Evolutionary conservation across 1,284 basidiomycete genomes (phyloP).

Genomic region (Sporisorium reilianum): DNA sequence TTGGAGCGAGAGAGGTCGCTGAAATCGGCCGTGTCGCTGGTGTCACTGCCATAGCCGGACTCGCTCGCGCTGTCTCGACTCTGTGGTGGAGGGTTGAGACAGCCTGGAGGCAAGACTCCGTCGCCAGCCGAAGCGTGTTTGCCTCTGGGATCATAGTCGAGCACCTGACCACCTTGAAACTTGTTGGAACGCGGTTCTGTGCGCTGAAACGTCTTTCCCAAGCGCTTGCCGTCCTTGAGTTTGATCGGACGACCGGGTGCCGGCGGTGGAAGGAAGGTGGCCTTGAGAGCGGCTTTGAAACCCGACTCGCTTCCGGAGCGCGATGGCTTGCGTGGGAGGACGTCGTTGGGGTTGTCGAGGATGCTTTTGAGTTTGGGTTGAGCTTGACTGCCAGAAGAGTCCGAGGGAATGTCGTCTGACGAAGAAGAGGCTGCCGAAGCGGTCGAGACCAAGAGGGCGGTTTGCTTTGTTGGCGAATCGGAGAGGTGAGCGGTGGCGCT

Average conservation of each 20-base stretch:
- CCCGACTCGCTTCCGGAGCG: constrained; percentile 30
- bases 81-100: constrained; percentile 12
- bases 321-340: constrained; percentile 25
- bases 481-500: not conserved
- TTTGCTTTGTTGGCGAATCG: constrained; percentile 19
- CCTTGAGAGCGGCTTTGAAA: constrained; percentile 52
- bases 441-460: constrained; percentile 13
- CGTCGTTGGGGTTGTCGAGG: constrained; percentile 57
- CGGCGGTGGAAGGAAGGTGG: constrained; percentile 54
- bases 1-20: constrained; percentile 26
- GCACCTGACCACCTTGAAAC: constrained; percentile 57
- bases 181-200: constrained; percentile 32
- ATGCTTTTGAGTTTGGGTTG: constrained; percentile 48
- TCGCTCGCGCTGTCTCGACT: constrained; percentile 31
- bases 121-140: constrained; percentile 51
- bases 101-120: constrained; percentile 41
- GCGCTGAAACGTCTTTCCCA: constrained; percentile 59
- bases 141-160: constrained; percentile 58
- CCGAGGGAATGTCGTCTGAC: constrained; percentile 20
- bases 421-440: constrained; percentile 22
- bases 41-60: constrained; percentile 44
- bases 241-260: constrained; percentile 54
- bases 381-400: constrained; percentile 18
- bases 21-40: constrained; percentile 27
- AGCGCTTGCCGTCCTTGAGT: constrained; percentile 40